phyloP scores from a whole-genome alignment of 192 early-diverging fungal species.

The Rhizophagus clarus region DNA sequence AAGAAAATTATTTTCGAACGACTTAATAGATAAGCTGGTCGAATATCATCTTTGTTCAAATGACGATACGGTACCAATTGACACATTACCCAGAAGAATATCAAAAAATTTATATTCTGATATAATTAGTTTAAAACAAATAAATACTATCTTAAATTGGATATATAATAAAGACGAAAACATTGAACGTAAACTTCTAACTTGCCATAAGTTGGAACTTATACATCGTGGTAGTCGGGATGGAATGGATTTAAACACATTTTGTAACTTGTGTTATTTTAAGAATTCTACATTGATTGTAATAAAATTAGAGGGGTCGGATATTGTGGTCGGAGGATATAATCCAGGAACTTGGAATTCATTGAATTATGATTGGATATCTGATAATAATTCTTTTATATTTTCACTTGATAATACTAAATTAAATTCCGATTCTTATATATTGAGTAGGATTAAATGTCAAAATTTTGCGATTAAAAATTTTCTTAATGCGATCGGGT shows the following conservation, averaged over 20 bases:
- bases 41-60: background rate
- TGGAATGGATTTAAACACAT: background rate
- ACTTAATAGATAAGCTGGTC: background rate
- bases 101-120: background rate
- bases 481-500: background rate
- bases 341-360: background rate
- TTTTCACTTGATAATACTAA: background rate
- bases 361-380: background rate
- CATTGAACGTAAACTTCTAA: background rate
- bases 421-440: background rate
- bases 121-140: background rate
- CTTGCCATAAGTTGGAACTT: background rate
- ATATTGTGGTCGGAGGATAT: background rate
- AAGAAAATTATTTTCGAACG: background rate
- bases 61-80: background rate
- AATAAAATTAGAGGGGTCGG: background rate
- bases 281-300: background rate
- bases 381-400: background rate
- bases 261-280: background rate
- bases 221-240: background rate
- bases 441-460: background rate
- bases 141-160: background rate
- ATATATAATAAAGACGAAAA: background rate
- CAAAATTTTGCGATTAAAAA: background rate
- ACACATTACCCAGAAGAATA: background rate